Base-by-base conservation (phyloP, 768 basidiomycete species). In the Psilocybe cubensis region DNA sequence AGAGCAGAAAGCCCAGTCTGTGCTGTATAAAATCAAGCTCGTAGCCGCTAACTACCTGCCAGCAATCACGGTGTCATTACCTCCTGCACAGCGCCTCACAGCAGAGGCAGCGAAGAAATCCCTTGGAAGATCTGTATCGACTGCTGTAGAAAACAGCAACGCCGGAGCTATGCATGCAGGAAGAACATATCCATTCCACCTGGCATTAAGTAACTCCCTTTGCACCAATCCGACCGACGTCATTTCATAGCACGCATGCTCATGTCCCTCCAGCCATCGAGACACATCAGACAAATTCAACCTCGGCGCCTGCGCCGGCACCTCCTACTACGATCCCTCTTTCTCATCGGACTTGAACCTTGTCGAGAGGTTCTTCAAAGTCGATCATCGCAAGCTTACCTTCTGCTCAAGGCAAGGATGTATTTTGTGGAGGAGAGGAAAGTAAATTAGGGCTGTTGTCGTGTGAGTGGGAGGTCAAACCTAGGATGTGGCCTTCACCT, bases 11-110 rank as follows among this genome's bases (percentile, higher is more conserved):
- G 90, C 95, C 0, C 93, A 94, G 64, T 94, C 92, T 17, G 89
- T 92, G 33, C 86, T 93, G 17, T 98, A 89, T 81, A 98, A 98
- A 75, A 98, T 99, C 74, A 98, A 98, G 73, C 87, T 98, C 49
- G 92, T 96, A 55, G 97, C 96, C 0, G 86, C 92, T 25, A 96
- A 91, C 70, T 98, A 98, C 73, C 79, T 99, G 14, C 97, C 97
- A 0, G 84, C 89, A 2, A 91, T 98, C 28, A 83, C 86, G 5
- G 83, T 94, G 31, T 72, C 81, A 33, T 78, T 92, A 29, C 89
- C 91, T 20, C 86, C 84, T 58, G 74, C 76, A 8, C 78, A 78
- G 63, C 72, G 77, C 61, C 60, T 71, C 48, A 67, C 74, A 44
- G 72, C 73, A 45, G 82, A 85, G 50, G 67, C 69, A 35, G 74